Evolutionary conservation across 331 rosid species (phyloP).

Genomic region (Stylosanthes scabra): DNA sequence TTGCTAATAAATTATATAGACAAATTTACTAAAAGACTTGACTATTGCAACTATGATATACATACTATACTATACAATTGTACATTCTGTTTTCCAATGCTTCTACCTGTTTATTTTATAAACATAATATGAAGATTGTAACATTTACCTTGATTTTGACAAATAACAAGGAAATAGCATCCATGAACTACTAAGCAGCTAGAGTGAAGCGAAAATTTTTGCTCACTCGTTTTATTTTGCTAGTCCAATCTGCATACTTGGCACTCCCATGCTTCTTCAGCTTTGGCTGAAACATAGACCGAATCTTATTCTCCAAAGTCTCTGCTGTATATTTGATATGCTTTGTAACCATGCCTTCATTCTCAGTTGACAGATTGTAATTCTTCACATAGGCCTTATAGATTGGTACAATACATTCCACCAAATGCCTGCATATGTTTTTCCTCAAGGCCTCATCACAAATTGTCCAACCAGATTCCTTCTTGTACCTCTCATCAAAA

Average conservation of each 20-base stretch:
- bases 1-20: neutral
- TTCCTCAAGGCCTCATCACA: constrained; percentile 63
- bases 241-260: constrained; percentile 43
- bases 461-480: constrained; percentile 72
- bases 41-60: neutral
- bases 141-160: neutral
- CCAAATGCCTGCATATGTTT: constrained; percentile 64
- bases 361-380: constrained; percentile 51
- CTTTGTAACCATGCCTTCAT: constrained; percentile 44
- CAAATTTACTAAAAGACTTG: neutral
- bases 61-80: no score
- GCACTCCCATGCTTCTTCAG: constrained; percentile 38
- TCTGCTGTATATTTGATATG: constrained; percentile 42
- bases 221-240: constrained; percentile 48
- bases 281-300: constrained; percentile 47
- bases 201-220: constrained; percentile 42
- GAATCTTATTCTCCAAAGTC: constrained; percentile 44
- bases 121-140: neutral
- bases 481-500: constrained; percentile 65
- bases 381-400: constrained; percentile 59
- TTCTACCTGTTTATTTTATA: neutral
- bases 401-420: constrained; percentile 70
- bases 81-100: constrained; percentile 10
- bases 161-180: constrained; percentile 14
- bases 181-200: constrained; percentile 22